Base-by-base conservation (phyloP, 495 filamentous ascomycete genomes). In the Aspergillus mulundensis region DNA sequence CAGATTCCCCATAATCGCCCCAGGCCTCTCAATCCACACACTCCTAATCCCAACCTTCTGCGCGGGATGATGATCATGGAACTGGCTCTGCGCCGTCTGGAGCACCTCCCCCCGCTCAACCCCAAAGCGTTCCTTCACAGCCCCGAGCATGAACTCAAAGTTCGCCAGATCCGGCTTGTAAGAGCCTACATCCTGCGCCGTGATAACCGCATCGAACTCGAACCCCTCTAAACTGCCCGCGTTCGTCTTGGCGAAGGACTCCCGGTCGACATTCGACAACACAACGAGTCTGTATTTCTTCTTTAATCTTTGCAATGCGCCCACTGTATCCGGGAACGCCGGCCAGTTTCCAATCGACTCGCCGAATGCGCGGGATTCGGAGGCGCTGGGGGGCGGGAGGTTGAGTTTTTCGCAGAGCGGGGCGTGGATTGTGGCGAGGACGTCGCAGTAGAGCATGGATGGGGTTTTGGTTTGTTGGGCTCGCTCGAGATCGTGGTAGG, bases 81-180 rank as follows among this genome's bases (percentile, higher is more conserved):
- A 77, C 72, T 89, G 69, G 39, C 85, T 88, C 63, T 87, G 76
- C 44, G 88, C 90, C 1, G 85, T 84, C 64, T 89, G 84, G 66
- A 88, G 59, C 36, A 93, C 70, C 62, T 85, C 72, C 0, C 66
- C 76, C 52, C 74, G 74, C 20, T 75, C 70, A 7, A 81, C 66
- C 0, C 79, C 84, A 56, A 89, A 81, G 7, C 81, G 77, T n/a
- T 61, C 56, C 63, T 79, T 67, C 16, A 82, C 76, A 10, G 79
- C 73, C 14, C 56, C 48, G 20, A 89, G 71, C 68, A 91, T 66
- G 54, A 87, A 88, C 50, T 76, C 66, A 60, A 93, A 95, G 59
- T 90, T 91, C 30, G 57, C 55, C 32, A 72, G 62, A 54, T 78
- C 73, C 0, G 90, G 90, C 73, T 93, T 94, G 66, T 93, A 94